Evolutionary conservation across 139 green algal species (phyloP).

Genomic region (Nannochloris sp.): DNA sequence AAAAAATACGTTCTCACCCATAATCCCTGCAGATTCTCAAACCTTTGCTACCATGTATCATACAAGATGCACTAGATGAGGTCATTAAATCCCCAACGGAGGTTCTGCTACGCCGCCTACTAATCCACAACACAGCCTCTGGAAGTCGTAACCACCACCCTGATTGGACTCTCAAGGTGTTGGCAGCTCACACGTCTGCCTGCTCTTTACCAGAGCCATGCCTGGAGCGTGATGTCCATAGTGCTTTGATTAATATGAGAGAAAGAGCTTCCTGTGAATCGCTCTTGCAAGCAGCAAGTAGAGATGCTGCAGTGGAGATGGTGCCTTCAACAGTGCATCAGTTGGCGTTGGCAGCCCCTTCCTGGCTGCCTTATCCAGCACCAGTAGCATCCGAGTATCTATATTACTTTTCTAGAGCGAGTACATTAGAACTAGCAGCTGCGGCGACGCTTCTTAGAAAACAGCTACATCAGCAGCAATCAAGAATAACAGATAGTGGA

Average conservation of each 20-base stretch:
- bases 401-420: conserved; percentile 1
- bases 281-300: too few relatives aligned
- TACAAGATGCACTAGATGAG: not conserved
- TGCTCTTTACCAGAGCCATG: not conserved
- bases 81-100: not conserved
- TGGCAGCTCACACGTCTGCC: not conserved
- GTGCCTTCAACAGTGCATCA: not conserved
- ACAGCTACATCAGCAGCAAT: not conserved
- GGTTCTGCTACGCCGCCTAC: not conserved
- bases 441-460: conserved; percentile 7
- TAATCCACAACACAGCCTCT: too few relatives aligned
- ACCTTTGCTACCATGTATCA: not conserved
- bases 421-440: not conserved
- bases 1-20: not conserved
- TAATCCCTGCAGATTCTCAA: not conserved
- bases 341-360: not conserved
- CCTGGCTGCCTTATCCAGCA: not conserved
- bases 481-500: too few relatives aligned
- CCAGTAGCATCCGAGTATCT: not conserved
- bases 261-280: too few relatives aligned
- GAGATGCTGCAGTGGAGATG: too few relatives aligned
- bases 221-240: not conserved
- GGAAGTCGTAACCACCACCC: not conserved
- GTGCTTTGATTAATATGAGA: too few relatives aligned
- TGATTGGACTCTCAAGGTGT: not conserved